Evolutionary conservation across 768 basidiomycete genomes (phyloP), one percentile per base, ranked within the genome.

Genomic region (Suillus spraguei): DNA sequence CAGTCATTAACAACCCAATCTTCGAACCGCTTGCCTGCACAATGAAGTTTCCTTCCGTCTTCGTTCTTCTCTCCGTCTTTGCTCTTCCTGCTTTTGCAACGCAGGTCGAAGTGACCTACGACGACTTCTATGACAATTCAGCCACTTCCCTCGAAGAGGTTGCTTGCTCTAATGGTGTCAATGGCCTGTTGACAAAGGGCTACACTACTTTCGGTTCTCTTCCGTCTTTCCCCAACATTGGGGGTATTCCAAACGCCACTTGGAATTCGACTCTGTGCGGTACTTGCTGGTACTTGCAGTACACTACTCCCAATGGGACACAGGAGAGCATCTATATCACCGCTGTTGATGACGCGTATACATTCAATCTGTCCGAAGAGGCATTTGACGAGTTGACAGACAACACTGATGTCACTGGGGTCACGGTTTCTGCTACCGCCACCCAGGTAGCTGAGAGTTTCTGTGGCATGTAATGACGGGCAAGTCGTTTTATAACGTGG

Each of bases 211-310:
- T 79, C 64, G 73, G 72, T 8, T 68, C 67, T 41, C 67, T 79
- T 58, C 76, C 76, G 41, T 63, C 65, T 38, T 78, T 73, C 73
- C 74, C 76, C 17, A 63, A 67, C 61, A 72, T 78, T 54, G 77
- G 74, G 28, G 78, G 71, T 11, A 39, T 64, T 28, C 64, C 65
- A 16, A 67, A 59, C 33, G 50, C 67, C 41, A 63, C 63, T 22
- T 88, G 76, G 72, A 80, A 85, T 70, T 86, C 85, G 6, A 56
- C 78, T 2, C 71, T 75, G n/a, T 88, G 87, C 66, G 86, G 86
- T 24, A 79, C 82, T 41, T 89, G 86, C 75, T 89, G 85, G 85
- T 62, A 80, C 63, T 69, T 88, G 62, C 79, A 82, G n/a, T 87
- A 80, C 74, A 74, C 77, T 22, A 72, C 75, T 47, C 63, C 65